These are phyloP conservation scores for Spatholobus suberectus DNA, from an alignment of 306 rosid genomes.

Conservation along the genomic window DNA sequence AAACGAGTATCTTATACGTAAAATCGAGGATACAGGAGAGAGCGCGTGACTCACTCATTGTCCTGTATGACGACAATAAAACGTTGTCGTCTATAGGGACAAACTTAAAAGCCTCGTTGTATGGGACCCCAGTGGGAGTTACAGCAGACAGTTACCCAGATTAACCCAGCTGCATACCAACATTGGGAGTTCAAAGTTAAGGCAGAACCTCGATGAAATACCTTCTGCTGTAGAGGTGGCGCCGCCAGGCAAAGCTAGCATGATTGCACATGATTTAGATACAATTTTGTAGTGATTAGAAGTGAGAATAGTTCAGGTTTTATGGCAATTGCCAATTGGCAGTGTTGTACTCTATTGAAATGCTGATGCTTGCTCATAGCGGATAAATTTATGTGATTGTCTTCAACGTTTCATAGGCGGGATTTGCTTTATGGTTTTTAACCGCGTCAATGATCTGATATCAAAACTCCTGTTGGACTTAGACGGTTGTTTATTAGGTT, in stretches of 20 bases:
- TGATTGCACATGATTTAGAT: conserved; percentile 9
- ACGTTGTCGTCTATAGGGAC: too few relatives aligned
- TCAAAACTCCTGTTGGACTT: background rate
- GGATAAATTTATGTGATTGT: background rate
- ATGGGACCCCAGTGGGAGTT: background rate
- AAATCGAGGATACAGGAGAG: too few relatives aligned
- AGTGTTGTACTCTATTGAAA: conserved; percentile 40
- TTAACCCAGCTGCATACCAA: conserved; percentile 10
- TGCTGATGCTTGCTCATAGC: conserved; percentile 23
- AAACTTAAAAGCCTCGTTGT: too few relatives aligned
- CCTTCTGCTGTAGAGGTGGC: background rate
- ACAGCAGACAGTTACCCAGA: conserved; percentile 31
- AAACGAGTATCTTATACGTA: too few relatives aligned
- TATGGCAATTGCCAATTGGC: conserved; percentile 40
- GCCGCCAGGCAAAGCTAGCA: conserved; percentile 12
- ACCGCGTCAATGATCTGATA: background rate
- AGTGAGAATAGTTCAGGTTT: conserved; percentile 34
- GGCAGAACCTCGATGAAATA: conserved; percentile 10
- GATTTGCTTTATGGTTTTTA: background rate
- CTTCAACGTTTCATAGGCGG: background rate
- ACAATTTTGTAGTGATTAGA: conserved; percentile 46
- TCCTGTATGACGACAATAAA: too few relatives aligned
- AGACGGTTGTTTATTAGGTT: background rate
- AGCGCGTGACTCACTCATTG: too few relatives aligned
- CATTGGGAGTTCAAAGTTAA: conserved; percentile 36